phyloP scores from a whole-genome alignment of 352 stramenopile species.

The Phytophthora palmivora region DNA sequence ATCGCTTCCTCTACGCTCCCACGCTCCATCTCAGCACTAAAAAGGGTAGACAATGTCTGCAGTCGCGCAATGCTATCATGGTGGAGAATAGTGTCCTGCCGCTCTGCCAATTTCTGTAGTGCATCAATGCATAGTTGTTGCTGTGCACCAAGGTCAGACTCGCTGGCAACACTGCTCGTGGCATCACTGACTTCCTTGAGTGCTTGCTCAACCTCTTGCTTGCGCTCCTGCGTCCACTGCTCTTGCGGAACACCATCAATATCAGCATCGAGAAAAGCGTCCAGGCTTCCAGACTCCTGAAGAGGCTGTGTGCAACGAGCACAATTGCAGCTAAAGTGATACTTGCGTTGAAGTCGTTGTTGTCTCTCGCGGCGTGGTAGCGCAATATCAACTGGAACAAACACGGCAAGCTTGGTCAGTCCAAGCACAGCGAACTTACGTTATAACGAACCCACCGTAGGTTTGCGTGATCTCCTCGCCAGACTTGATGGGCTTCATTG shows the following conservation, averaged over 20 bases:
- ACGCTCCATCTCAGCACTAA: conserved; percentile 63
- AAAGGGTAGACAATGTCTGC: conserved; percentile 55
- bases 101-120: conserved; percentile 32
- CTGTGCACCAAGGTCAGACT: conserved; percentile 17
- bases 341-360: conserved; percentile 52
- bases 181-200: conserved; percentile 30
- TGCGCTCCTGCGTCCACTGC: conserved; percentile 43
- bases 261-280: conserved; percentile 60
- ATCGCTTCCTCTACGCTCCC: conserved; percentile 38
- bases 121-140: conserved; percentile 33
- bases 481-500: conserved; percentile 51
- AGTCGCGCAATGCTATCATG: conserved; percentile 54
- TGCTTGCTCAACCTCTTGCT: conserved; percentile 34
- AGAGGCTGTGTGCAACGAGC: conserved; percentile 47
- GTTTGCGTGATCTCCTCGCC: conserved; percentile 70
- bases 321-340: conserved; percentile 73
- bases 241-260: conserved; percentile 46
- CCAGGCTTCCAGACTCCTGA: conserved; percentile 35
- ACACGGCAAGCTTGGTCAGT: conserved; percentile 4
- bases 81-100: conserved; percentile 44
- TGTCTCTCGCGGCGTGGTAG: conserved; percentile 57
- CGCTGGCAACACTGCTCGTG: conserved; percentile 11
- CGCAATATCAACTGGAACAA: conserved; percentile 60
- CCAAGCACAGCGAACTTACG: background rate
- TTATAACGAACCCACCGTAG: conserved; percentile 52